Evolutionary conservation across 73 alveolate species (phyloP).

Genomic region (Paraurostyla sp.): DNA sequence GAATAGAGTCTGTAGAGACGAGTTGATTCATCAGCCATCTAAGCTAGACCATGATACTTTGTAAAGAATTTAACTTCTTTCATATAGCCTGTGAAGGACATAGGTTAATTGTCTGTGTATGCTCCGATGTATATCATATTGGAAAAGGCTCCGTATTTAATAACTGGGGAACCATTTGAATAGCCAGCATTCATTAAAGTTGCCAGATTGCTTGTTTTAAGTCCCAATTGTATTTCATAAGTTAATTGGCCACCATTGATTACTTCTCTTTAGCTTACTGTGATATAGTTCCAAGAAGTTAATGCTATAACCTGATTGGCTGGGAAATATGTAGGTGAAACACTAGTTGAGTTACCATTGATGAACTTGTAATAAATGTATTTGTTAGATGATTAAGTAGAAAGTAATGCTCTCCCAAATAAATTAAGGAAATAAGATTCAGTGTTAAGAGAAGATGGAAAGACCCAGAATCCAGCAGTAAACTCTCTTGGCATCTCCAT

Average conservation of each 20-base stretch:
- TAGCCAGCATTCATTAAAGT: slow-evolving; percentile 56
- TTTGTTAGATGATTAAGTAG: neutral
- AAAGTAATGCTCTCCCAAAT: slow-evolving; percentile 20
- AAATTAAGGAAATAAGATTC: slow-evolving; percentile 60
- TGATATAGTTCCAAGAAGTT: slow-evolving; percentile 57
- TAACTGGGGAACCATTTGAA: neutral
- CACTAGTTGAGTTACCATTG: slow-evolving; percentile 30
- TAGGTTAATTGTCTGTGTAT: neutral
- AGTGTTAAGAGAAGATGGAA: slow-evolving; percentile 19
- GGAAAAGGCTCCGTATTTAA: neutral
- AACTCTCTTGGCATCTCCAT: slow-evolving; percentile 60
- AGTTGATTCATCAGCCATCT: slow-evolving; percentile 48
- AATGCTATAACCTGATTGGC: slow-evolving; percentile 26
- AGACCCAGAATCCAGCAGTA: slow-evolving; percentile 64
- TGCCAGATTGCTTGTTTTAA: slow-evolving; percentile 25
- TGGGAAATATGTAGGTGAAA: slow-evolving; percentile 32
- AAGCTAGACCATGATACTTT: slow-evolving; percentile 46
- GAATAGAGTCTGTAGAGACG: slow-evolving; percentile 57
- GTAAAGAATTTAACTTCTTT: slow-evolving; percentile 56
- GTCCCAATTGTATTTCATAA: slow-evolving; percentile 19
- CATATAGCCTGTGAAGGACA: slow-evolving; percentile 70
- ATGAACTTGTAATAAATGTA: slow-evolving; percentile 4
- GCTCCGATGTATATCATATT: slow-evolving; percentile 65
- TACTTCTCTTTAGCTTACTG: slow-evolving; percentile 38
- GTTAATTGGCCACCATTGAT: neutral